Conservation (phyloP, 495 filamentous ascomycete species). For the Tuber microsphaerosporum region DNA sequence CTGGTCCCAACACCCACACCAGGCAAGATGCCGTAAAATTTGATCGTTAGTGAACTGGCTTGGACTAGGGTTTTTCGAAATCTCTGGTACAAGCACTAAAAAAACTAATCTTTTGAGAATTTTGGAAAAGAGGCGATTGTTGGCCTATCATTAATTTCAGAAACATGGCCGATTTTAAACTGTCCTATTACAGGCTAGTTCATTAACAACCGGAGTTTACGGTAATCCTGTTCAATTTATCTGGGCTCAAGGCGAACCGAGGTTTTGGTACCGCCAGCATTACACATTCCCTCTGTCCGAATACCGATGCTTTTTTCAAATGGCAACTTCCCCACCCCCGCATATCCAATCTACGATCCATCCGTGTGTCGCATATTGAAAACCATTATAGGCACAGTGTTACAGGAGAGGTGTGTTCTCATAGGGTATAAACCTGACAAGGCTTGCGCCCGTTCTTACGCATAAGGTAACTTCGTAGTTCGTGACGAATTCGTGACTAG, state of each 20-base stretch:
- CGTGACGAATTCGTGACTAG: too few species aligned
- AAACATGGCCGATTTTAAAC: too few species aligned
- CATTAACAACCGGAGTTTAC: too few species aligned
- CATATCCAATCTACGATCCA: slow-evolving; percentile 68
- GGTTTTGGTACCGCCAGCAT: slow-evolving; percentile 73
- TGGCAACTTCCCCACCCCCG: slow-evolving; percentile 78
- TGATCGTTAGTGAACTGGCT: too few species aligned
- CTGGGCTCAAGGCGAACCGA: slow-evolving; percentile 61
- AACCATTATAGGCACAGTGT: slow-evolving; percentile 61
- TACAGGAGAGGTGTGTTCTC: slow-evolving; percentile 25
- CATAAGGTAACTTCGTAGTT: too few species aligned
- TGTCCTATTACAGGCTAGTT: too few species aligned
- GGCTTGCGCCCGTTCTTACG: too few species aligned
- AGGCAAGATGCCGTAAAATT: slow-evolving; percentile 50
- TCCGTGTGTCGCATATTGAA: slow-evolving; percentile 45
- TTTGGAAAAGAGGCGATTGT: too few species aligned
- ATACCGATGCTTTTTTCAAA: slow-evolving; percentile 70
- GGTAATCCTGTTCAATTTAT: slow-evolving; percentile 62
- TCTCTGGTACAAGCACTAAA: too few species aligned
- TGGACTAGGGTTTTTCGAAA: too few species aligned
- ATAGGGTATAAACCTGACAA: slow-evolving; percentile 43
- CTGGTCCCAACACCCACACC: slow-evolving; percentile 70
- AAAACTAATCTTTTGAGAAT: too few species aligned
- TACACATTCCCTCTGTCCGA: slow-evolving; percentile 80
- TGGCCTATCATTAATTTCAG: too few species aligned